Base-by-base conservation (phyloP, 345 rosid genomes). In the Pugionium cornutum region DNA sequence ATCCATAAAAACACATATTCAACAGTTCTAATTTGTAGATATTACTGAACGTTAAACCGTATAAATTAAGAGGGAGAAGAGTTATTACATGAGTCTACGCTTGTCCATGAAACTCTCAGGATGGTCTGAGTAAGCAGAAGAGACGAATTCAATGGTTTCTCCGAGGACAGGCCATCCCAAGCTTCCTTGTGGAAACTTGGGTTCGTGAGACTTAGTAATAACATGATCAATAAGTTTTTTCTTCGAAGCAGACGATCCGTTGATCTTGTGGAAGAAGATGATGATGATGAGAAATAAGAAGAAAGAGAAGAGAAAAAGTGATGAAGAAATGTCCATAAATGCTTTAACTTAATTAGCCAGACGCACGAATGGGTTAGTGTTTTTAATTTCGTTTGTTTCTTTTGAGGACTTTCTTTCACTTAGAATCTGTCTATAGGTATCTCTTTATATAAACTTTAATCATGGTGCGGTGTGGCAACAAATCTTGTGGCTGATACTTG, bases 161-260 rank as follows among this genome's bases (percentile, higher is more conserved):
- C 99, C 97, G 52, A 90, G 1, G 42, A 94, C 51, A 30, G 99
- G 99, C 96, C 95, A 90, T 45, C 99, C 97, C 32, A 84, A 80
- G 62, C 78, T 77, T 50, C 99, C 99, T 2, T 65, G 68, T 51
- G 97, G 99, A 73, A 83, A 82, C 25, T 33, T 53, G 26, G 41
- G 46, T 46, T 34, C 58, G 4, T 68, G 43, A 60, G 43, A 54
- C 42, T 40, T 7, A 39, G 4, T n/a, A 40, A 58, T 39, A 52
- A 28, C 42, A 61, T 31, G 42, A 59, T 66, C 59, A n/a, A 25
- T 26, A 52, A 52, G 36, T 52, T 68, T 56, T 8, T 9, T 67
- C 61, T 60, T 66, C 26, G 74, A 29, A 40, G 67, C 29, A 62
- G 67, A 18, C 39, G 62, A 64, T 63, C 72, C 51, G 40, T 72